Percentiles rank a stretch among this genome's conserved stretches.
phyloP scores from a whole-genome alignment of 2,329 filamentous ascomycete species.

The Ophiosphaerella narmari region DNA sequence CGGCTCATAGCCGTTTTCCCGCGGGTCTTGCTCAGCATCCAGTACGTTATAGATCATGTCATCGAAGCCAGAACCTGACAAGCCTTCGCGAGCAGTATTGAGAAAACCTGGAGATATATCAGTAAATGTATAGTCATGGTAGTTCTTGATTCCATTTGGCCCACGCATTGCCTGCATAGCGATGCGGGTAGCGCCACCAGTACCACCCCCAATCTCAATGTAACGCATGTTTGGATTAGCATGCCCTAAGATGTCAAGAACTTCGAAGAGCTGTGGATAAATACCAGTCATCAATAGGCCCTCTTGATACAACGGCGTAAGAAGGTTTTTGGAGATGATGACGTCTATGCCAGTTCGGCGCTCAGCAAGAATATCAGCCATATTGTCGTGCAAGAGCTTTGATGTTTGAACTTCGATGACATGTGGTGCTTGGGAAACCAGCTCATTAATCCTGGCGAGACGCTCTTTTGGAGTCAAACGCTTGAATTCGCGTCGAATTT shows the following conservation, averaged over 20 bases:
- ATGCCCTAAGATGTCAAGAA: slow-evolving; percentile 44
- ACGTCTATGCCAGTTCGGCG: neutral
- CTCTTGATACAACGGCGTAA: neutral
- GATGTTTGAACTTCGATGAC: neutral
- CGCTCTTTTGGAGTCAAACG: neutral
- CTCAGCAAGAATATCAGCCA: neutral
- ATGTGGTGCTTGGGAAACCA: neutral
- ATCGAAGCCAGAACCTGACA: neutral
- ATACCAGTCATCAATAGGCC: neutral
- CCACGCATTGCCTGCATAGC: neutral
- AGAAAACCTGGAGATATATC: slow-evolving; percentile 15
- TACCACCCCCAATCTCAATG: slow-evolving; percentile 35
- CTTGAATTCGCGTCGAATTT: neutral
- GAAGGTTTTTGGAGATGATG: neutral
- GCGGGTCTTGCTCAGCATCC: slow-evolving; percentile 16
- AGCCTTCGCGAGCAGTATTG: slow-evolving; percentile 2
- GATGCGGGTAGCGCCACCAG: slow-evolving; percentile 6
- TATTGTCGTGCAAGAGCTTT: neutral
- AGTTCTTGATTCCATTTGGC: slow-evolving; percentile 4
- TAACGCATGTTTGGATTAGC: slow-evolving; percentile 43
- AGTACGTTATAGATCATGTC: slow-evolving; percentile 6
- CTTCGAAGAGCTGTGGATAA: neutral
- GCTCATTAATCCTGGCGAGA: neutral
- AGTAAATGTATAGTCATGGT: slow-evolving; percentile 18
- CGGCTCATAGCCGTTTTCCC: slow-evolving; percentile 8